These are phyloP conservation scores for Lepidium sativum DNA, from an alignment of 345 rosid species.

Conservation along the genomic window DNA sequence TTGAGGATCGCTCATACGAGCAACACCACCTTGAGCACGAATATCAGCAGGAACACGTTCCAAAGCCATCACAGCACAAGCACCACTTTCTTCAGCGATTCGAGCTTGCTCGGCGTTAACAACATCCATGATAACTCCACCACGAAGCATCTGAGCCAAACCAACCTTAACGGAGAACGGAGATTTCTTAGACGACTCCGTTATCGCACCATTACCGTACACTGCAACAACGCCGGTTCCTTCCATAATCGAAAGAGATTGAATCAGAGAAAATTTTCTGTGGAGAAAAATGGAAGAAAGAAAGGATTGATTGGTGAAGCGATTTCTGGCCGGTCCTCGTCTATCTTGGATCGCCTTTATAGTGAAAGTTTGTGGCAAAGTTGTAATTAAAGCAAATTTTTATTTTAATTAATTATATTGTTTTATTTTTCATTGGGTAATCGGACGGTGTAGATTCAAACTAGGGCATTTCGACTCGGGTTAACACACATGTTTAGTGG, in stretches of 20 bases:
- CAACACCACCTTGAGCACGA: constrained; percentile 69
- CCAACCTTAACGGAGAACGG: constrained; percentile 81
- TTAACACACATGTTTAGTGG: constrained; percentile 10
- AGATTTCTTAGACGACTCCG: constrained; percentile 60
- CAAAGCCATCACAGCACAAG: constrained; percentile 76
- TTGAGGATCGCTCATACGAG: constrained; percentile 71
- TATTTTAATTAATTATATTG: neutral
- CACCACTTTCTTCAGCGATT: constrained; percentile 73
- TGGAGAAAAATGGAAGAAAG: constrained; percentile 1
- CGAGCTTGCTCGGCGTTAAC: constrained; percentile 68
- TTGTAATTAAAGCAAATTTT: constrained; percentile 6
- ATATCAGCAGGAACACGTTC: constrained; percentile 76
- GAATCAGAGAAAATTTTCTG: neutral
- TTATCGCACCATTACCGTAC: constrained; percentile 62
- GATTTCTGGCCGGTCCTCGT: constrained; percentile 24
- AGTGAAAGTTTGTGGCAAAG: constrained; percentile 25
- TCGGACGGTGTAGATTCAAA: neutral
- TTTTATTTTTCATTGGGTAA: neutral
- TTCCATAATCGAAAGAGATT: constrained; percentile 34
- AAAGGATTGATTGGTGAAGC: neutral
- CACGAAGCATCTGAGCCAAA: constrained; percentile 80
- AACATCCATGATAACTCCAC: constrained; percentile 82
- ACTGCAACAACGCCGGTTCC: constrained; percentile 74
- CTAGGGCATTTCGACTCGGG: neutral
- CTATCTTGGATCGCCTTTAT: constrained; percentile 25